Evolutionary conservation across 768 basidiomycete genomes (phyloP), one percentile per base, ranked within the genome.

Genomic region (Termitomyces sp.): DNA sequence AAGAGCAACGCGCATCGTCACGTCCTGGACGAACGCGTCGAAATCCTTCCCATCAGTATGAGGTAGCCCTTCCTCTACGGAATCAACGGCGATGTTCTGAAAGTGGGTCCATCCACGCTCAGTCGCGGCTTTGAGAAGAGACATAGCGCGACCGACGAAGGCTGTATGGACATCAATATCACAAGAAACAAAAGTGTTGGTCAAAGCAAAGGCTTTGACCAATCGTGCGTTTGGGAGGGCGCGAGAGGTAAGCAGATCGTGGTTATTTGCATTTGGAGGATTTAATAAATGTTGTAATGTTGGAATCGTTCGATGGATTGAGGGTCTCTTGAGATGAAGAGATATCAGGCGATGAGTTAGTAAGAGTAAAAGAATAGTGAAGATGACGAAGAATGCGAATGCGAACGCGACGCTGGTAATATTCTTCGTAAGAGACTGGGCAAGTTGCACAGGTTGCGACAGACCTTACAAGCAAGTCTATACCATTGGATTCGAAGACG

Each of bases 181-280:
- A 0, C 56, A 42, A 51, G 76, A 80, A 33, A 87, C 84, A 39
- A 87, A 87, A 0, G 86, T 83, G 51, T 80, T 87, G 0, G 80
- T 76, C 2, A 80, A 60, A 4, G 63, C 58, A 20, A 81, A 74
- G 0, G 77, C 75, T 6, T 62, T 67, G 32, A 72, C 57, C 0
- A 81, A 69, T 3, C 76, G 71, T 36, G 65, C 49, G 51, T 81
- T 81, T 2, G 80, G 68, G 11, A 65, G 35, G 0, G 79, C 74
- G 5, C 80, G 75, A 16, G 74, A 70, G 4, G 36, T 38, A 3
- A 80, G 68, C 8, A 74, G 67, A 4, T 67, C 63, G 16, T n/a
- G 20, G 11, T 36, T 28, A 15, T 58, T 59, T 24, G 55, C 38
- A 16, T 57, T 42, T 12, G 61, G 63, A 2, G 67, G 70, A 53